Base-by-base conservation (phyloP, 1,139 yeast genomes). In the Yamadazyma sp. region DNA sequence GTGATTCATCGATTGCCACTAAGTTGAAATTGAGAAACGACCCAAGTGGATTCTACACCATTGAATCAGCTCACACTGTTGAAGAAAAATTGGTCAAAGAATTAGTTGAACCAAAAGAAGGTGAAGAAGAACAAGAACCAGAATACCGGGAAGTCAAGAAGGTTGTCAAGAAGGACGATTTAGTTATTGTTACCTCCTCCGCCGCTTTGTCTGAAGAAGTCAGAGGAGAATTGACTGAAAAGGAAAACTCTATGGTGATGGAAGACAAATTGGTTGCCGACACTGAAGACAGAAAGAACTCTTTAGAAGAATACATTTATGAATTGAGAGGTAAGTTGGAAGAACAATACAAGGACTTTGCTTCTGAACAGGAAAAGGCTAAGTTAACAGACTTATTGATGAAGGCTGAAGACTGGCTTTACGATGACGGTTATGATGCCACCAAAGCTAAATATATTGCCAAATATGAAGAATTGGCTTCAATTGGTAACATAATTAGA, bases 211-310 rank as follows among this genome's bases (percentile, higher is more conserved):
- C 85, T 45, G 80, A 74, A 41, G 62, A 66, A 34, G 64, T 63
- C 46, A 77, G 88, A 65, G 73, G 81, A 56, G 67, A 67, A 41
- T 76, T 73, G 54, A 74, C 86, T 48, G 97, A 92, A 76, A 73
- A 73, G 66, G 98, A 92, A 75, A 80, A 81, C 59, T 76, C 86
- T 62, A 71, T 92, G 82, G 76, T 80, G 50, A 79, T 88, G 62
- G 90, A 84, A 62, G 99, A 94, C 72, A 92, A 89, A 75, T 82
- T 92, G 56, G 97, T 92, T 52, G 95, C 95, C 53, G 97, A 92
- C 73, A 94, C 98, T 52, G 98, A 92, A 76, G 97, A 92, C 73
- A 88, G 90, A 70, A 92, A 92, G 86, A 92, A 92, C 66, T 94
- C 96, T 52, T 79, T 94, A 49, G 98, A 92, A 76, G 98, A 92